These are phyloP conservation scores for Xylariomycetidae sp. DNA, from an alignment of 2,329 filamentous ascomycete species.

Conservation along the genomic window DNA sequence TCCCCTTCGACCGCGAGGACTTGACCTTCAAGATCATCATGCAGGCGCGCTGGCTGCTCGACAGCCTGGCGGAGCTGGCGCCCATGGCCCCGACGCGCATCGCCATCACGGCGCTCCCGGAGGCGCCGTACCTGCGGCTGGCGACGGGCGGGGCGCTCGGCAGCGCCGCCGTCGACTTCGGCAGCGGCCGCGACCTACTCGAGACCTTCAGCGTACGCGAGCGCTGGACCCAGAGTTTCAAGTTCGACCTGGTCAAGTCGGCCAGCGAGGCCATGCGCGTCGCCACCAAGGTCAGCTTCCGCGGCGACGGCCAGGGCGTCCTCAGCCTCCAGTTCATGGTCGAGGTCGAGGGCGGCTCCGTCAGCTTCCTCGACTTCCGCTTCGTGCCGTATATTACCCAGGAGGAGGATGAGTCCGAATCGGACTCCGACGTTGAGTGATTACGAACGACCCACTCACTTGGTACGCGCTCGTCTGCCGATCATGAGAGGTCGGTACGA, in stretches of 20 bases:
- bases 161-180: constrained; percentile 61
- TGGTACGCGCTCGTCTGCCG: neutral
- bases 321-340: constrained; percentile 96
- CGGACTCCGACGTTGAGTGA: constrained; percentile 31
- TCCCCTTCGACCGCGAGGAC: constrained; percentile 77
- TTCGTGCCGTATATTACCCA: constrained; percentile 67
- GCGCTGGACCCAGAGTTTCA: constrained; percentile 67
- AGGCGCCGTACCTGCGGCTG: constrained; percentile 67
- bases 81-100: constrained; percentile 67
- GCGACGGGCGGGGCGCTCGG: constrained; percentile 57
- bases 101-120: constrained; percentile 58
- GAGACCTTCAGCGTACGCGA: constrained; percentile 66
- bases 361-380: constrained; percentile 76
- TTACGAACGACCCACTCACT: constrained; percentile 3
- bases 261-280: constrained; percentile 89
- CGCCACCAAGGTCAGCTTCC: constrained; percentile 85
- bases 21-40: constrained; percentile 93
- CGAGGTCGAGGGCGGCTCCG: constrained; percentile 64
- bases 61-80: constrained; percentile 64
- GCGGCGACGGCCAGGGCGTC: constrained; percentile 83
- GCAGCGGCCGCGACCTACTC: constrained; percentile 58
- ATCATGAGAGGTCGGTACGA: too few species aligned
- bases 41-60: constrained; percentile 66
- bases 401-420: constrained; percentile 49
- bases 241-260: constrained; percentile 78